Evolutionary conservation across 129 eudicot genomes (phyloP).

Genomic region (Artemisia argyi): DNA sequence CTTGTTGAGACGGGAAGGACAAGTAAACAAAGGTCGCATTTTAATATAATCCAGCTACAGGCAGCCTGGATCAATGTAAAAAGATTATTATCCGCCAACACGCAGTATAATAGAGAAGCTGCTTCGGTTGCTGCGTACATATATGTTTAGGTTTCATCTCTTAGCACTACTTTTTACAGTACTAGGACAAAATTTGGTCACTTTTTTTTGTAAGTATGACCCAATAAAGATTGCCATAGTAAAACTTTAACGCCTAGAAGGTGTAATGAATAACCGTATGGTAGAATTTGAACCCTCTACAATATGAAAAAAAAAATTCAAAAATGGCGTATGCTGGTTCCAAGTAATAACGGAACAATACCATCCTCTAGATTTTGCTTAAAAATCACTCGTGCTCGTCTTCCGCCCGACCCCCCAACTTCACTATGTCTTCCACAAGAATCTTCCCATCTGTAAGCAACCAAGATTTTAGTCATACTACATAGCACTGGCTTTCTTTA

Average conservation of each 20-base stretch:
- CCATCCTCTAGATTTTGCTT: constrained; percentile 21
- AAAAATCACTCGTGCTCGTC: constrained; percentile 38
- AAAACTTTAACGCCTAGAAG: constrained; percentile 28
- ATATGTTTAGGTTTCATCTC: constrained; percentile 20
- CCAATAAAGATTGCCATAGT: constrained; percentile 25
- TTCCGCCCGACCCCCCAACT: constrained; percentile 62
- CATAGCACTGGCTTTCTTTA: neutral
- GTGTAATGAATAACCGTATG: constrained; percentile 11
- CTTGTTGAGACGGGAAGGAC: too few species aligned
- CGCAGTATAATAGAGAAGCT: neutral
- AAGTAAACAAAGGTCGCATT: too few species aligned
- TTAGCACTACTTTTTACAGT: constrained; percentile 38
- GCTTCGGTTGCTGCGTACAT: constrained; percentile 16
- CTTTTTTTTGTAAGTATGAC: constrained; percentile 1
- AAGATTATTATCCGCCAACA: constrained; percentile 16
- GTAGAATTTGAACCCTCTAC: constrained; percentile 17
- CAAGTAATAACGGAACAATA: constrained; percentile 15
- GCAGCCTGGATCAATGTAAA: neutral
- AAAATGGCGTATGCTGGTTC: constrained; percentile 13
- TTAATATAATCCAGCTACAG: neutral
- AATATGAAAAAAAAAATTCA: constrained; percentile 25
- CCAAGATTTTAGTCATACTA: neutral
- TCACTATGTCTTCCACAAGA: constrained; percentile 93
- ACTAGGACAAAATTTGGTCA: constrained; percentile 29
- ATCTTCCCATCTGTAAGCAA: constrained; percentile 88